A percentile compares a stretch with the other conserved stretches of the same genome.
phyloP scores from a whole-genome alignment of 2,329 filamentous ascomycete genomes.

The Apiospora phragmitis region DNA sequence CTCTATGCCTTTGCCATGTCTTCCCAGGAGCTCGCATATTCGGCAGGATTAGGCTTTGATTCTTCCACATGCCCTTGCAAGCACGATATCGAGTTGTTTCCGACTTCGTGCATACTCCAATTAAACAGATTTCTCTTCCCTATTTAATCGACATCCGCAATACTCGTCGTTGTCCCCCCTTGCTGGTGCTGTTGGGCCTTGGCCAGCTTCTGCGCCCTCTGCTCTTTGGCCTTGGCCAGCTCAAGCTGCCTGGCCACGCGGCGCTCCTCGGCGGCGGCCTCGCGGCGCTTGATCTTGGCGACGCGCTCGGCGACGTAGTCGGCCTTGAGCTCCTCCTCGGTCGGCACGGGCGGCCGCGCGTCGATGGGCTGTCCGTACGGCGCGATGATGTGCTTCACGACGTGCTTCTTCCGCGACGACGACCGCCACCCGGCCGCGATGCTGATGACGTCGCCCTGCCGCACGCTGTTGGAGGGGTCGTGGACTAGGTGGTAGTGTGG shows the following conservation, averaged over 20 bases:
- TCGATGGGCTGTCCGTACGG: slow-evolving; percentile 64
- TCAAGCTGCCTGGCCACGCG: slow-evolving; percentile 14
- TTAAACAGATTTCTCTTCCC: background rate
- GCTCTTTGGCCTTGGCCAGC: slow-evolving; percentile 10
- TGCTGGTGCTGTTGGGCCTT: background rate
- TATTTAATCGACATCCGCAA: slow-evolving; percentile 11
- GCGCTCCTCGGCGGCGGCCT: slow-evolving; percentile 17
- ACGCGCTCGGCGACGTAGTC: slow-evolving; percentile 42
- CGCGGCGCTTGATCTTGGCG: slow-evolving; percentile 42
- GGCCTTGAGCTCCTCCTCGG: slow-evolving; percentile 59
- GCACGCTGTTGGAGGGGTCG: slow-evolving; percentile 73
- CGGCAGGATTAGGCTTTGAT: background rate
- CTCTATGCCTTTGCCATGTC: background rate
- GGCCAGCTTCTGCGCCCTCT: slow-evolving; percentile 7
- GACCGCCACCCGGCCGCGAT: slow-evolving; percentile 67
- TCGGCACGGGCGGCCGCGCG: slow-evolving; percentile 65
- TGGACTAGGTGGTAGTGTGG: slow-evolving; percentile 70
- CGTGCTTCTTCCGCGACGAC: slow-evolving; percentile 68
- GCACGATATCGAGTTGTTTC: background rate
- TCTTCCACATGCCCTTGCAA: background rate
- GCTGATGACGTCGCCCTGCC: slow-evolving; percentile 73
- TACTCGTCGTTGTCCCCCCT: background rate
- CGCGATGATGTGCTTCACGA: slow-evolving; percentile 74
- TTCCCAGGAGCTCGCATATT: background rate
- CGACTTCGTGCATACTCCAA: background rate